phyloP scores from a whole-genome alignment of 495 filamentous ascomycete genomes.

The Neurospora sp. region DNA sequence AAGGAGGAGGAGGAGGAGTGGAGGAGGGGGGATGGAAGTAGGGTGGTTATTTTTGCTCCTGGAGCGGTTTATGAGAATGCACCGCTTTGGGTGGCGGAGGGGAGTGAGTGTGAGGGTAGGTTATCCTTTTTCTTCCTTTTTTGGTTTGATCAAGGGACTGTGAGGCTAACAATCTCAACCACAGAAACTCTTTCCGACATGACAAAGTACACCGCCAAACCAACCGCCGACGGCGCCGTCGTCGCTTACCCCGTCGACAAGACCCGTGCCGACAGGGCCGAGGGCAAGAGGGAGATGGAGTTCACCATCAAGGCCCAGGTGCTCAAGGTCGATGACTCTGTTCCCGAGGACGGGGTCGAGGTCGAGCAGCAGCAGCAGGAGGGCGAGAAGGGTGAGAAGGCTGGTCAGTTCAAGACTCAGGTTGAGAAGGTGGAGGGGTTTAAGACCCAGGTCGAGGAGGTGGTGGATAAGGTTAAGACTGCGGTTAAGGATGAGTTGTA shows the following conservation, averaged over 20 bases:
- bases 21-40: background rate
- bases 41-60: slow-evolving; percentile 24
- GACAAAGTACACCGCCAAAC: slow-evolving; percentile 18
- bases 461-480: background rate
- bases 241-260: slow-evolving; percentile 21
- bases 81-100: slow-evolving; percentile 26
- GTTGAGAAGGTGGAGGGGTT: background rate
- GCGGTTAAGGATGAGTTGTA: background rate
- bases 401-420: background rate
- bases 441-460: background rate
- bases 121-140: background rate
- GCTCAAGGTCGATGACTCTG: slow-evolving; percentile 8
- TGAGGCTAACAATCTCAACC: background rate
- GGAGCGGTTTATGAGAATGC: slow-evolving; percentile 23
- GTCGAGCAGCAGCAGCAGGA: too few species aligned
- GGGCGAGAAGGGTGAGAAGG: background rate
- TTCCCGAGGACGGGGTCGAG: background rate
- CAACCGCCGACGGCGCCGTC: slow-evolving; percentile 18
- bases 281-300: slow-evolving; percentile 15
- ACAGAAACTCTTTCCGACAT: slow-evolving; percentile 19
- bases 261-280: slow-evolving; percentile 9
- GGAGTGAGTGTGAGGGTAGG: slow-evolving; percentile 23
- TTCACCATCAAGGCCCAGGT: slow-evolving; percentile 21
- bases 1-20: background rate
- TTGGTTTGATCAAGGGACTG: too few species aligned